Conservation (phyloP, 176 grass and related monocot species). For the Guadua angustifolia region DNA sequence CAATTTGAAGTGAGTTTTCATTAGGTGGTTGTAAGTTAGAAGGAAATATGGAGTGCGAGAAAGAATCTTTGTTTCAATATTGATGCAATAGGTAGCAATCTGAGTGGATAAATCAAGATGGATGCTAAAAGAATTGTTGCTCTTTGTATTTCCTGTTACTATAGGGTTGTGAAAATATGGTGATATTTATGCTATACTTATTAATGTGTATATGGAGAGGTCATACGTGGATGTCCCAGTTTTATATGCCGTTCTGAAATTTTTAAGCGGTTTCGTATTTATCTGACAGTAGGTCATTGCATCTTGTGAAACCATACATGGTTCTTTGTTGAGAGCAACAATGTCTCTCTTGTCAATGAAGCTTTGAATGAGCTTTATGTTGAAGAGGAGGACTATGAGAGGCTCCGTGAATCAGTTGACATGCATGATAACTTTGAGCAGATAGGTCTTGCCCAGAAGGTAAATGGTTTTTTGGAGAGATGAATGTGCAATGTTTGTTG, state of each 20-base stretch:
- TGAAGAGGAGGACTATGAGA: constrained; percentile 96
- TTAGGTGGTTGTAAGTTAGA: constrained; percentile 13
- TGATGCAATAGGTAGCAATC: not conserved
- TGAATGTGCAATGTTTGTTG: not conserved
- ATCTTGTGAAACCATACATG: constrained; percentile 98
- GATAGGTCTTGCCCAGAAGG: constrained; percentile 97
- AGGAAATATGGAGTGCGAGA: constrained; percentile 20
- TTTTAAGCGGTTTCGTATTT: constrained; percentile 34
- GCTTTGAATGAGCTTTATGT: constrained; percentile 96
- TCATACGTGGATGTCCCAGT: not conserved
- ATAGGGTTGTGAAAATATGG: not conserved
- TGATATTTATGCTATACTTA: not conserved
- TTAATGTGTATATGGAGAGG: not conserved
- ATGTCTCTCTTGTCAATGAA: constrained; percentile 97
- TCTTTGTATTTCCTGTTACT: not conserved
- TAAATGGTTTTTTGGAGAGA: constrained; percentile 56
- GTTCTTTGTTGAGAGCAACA: constrained; percentile 99
- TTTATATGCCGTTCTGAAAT: not conserved
- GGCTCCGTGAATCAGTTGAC: constrained; percentile 91
- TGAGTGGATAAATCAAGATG: constrained; percentile 24
- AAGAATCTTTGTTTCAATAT: not conserved
- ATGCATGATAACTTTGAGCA: constrained; percentile 99
- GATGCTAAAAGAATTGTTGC: not conserved
- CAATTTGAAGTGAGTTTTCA: constrained; percentile 13
- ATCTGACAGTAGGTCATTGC: constrained; percentile 84